Evolutionary conservation across 2,329 filamentous ascomycete species (phyloP).

Genomic region (Neoscytalidium dimidiatum): DNA sequence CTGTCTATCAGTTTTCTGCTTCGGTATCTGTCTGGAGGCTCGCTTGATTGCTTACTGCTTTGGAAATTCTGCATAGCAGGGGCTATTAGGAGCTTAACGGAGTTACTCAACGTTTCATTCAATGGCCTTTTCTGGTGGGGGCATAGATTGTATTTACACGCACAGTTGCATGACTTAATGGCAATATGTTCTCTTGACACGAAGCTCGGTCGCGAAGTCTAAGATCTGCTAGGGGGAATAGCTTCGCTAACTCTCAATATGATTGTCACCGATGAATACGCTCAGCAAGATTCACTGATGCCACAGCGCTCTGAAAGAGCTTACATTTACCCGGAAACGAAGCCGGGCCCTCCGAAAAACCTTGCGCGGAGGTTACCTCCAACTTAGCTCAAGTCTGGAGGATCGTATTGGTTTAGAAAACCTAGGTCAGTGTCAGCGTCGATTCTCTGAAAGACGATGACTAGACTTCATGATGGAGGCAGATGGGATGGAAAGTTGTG

Average conservation of each 20-base stretch:
- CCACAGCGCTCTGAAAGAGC: too few species aligned
- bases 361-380: too few species aligned
- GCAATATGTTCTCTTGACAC: neutral
- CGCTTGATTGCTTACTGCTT: neutral
- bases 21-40: neutral
- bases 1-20: neutral
- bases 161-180: neutral
- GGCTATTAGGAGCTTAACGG: neutral
- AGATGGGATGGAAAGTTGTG: neutral
- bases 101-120: neutral
- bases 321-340: too few species aligned
- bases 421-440: neutral
- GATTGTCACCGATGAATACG: too few species aligned
- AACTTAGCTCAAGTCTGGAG: too few species aligned
- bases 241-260: too few species aligned
- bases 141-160: conserved; percentile 17
- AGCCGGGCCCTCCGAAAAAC: too few species aligned
- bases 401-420: too few species aligned
- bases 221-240: too few species aligned
- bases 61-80: conserved; percentile 6
- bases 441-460: neutral
- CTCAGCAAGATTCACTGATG: too few species aligned
- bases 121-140: neutral
- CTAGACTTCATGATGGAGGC: neutral
- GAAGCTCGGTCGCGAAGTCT: too few species aligned